phyloP scores from a whole-genome alignment of 169 alveolate species.

The Plasmodium coatneyi region DNA sequence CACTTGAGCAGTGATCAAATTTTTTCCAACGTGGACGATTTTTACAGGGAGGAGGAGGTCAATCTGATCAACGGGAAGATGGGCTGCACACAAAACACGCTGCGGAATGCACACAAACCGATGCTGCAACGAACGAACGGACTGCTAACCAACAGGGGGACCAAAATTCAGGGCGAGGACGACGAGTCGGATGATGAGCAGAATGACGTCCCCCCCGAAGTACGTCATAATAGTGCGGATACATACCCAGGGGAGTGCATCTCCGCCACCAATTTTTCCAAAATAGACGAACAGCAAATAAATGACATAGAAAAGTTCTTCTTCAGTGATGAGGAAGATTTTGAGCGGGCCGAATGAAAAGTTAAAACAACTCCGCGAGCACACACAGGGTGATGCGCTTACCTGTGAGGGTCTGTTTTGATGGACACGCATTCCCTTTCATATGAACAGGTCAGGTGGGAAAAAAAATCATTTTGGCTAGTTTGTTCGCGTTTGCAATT shows the following conservation, averaged over 20 bases:
- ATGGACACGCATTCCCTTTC: background rate
- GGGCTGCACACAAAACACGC: background rate
- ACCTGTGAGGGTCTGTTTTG: background rate
- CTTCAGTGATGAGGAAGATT: conserved; percentile 22
- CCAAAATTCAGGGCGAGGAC: conserved; percentile 63
- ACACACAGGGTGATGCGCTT: background rate
- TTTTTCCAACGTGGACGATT: conserved; percentile 39
- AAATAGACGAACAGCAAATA: conserved; percentile 16
- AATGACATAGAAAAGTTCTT: conserved; percentile 58
- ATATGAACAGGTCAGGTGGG: background rate
- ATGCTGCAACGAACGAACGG: background rate
- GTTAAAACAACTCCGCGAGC: background rate
- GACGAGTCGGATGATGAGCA: conserved; percentile 62
- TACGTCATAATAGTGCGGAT: background rate
- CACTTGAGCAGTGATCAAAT: conserved; percentile 2
- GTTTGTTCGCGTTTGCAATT: conserved; percentile 2
- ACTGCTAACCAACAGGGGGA: conserved; percentile 29
- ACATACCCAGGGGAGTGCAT: background rate
- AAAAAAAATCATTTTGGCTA: conserved; percentile 1
- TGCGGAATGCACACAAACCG: background rate
- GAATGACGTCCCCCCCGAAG: background rate
- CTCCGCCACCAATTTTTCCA: background rate
- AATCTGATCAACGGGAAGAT: background rate
- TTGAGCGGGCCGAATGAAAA: background rate
- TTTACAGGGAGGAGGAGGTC: conserved; percentile 26